These are phyloP conservation scores for Carnegiea gigantea DNA, from an alignment of 179 eudicot genomes.

Conservation along the genomic window DNA sequence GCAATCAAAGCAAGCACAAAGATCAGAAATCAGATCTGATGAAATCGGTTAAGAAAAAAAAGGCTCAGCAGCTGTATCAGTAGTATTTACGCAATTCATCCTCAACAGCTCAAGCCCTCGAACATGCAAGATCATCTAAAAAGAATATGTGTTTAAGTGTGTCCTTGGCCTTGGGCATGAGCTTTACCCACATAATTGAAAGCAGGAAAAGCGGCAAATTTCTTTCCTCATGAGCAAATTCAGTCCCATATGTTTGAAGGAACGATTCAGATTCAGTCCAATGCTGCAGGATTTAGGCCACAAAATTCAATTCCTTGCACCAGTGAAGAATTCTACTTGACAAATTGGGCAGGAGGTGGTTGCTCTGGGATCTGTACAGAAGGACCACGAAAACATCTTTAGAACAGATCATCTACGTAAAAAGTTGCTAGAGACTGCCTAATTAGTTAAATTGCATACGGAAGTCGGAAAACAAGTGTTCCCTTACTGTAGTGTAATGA, in stretches of 20 bases:
- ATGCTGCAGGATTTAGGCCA: too few relatives aligned
- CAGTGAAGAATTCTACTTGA: slow-evolving; percentile 15
- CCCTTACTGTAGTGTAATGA: too few relatives aligned
- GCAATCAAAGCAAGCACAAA: not conserved
- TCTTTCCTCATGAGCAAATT: not conserved
- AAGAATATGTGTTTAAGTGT: too few relatives aligned
- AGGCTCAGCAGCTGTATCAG: not conserved
- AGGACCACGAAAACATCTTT: not conserved
- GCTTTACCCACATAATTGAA: not conserved
- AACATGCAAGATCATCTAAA: too few relatives aligned
- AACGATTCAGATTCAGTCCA: not conserved
- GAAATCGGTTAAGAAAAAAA: too few relatives aligned
- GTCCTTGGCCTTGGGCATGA: not conserved
- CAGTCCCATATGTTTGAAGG: not conserved
- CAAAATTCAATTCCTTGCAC: not conserved
- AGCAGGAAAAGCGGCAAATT: not conserved
- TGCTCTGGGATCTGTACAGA: slow-evolving; percentile 72
- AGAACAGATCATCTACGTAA: too few relatives aligned
- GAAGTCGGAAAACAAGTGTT: too few relatives aligned
- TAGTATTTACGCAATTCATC: too few relatives aligned
- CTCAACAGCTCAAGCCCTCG: too few relatives aligned
- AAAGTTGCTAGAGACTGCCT: too few relatives aligned
- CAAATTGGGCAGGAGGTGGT: slow-evolving; percentile 62
- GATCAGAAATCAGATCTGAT: not conserved
- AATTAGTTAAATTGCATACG: too few relatives aligned